Conservation (phyloP, 345 rosid genomes). For the Syzygium jambos region DNA sequence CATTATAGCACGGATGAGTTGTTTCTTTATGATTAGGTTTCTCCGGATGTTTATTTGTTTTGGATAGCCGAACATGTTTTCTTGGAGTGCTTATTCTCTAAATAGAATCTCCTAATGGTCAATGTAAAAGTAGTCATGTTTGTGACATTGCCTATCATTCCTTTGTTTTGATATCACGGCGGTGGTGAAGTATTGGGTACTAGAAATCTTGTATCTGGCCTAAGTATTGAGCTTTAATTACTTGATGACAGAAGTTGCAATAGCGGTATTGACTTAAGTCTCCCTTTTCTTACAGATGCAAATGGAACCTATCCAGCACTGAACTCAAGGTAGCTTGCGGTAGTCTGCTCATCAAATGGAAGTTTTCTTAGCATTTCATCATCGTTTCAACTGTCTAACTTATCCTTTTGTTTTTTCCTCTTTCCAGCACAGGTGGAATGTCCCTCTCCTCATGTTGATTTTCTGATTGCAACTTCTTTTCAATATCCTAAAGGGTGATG, state of each 20-base stretch:
- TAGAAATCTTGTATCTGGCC: background rate
- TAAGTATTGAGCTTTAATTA: background rate
- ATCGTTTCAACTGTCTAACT: background rate
- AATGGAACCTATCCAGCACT: conserved; percentile 37
- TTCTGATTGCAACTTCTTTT: conserved; percentile 1
- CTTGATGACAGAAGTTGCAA: background rate
- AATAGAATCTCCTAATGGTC: background rate
- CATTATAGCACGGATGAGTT: background rate
- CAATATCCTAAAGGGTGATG: conserved; percentile 4
- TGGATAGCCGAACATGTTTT: background rate
- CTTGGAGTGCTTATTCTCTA: background rate
- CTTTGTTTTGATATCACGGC: background rate
- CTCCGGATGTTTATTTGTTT: background rate
- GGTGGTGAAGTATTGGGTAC: background rate
- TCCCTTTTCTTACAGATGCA: conserved; percentile 40
- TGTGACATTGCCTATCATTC: background rate
- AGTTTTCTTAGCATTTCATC: background rate
- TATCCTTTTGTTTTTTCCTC: conserved; percentile 8
- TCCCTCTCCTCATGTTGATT: conserved; percentile 19
- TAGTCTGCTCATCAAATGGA: background rate
- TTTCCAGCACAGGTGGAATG: conserved; percentile 58
- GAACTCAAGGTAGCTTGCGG: conserved; percentile 35
- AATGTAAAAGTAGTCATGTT: background rate
- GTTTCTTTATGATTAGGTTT: background rate
- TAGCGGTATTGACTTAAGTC: background rate